Conservation (phyloP, 805 yeast genomes). For the Maudiozyma saulgeensis region DNA sequence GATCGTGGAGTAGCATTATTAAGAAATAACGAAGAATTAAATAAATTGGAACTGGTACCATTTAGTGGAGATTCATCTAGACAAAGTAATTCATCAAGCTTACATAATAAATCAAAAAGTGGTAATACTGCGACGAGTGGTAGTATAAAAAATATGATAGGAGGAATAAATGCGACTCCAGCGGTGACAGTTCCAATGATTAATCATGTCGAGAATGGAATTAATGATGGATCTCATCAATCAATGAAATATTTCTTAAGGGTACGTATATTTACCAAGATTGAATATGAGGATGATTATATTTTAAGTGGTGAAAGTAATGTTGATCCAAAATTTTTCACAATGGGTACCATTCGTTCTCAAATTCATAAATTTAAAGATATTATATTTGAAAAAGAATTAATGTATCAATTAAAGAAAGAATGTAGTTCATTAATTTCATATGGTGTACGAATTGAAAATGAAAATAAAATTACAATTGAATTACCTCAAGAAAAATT, state of each 20-base stretch:
- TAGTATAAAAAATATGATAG: background rate
- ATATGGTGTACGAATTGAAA: slow-evolving; percentile 56
- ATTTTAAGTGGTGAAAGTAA: slow-evolving; percentile 50
- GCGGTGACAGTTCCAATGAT: background rate
- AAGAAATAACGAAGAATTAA: slow-evolving; percentile 34
- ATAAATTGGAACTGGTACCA: slow-evolving; percentile 36
- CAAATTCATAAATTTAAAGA: slow-evolving; percentile 62
- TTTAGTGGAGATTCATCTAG: slow-evolving; percentile 11
- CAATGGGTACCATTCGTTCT: slow-evolving; percentile 33
- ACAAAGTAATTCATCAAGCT: slow-evolving; percentile 4
- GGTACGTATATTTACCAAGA: slow-evolving; percentile 48
- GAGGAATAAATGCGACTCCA: background rate
- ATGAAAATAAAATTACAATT: slow-evolving; percentile 52
- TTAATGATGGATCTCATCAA: background rate
- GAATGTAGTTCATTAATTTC: slow-evolving; percentile 67
- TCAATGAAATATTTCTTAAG: slow-evolving; percentile 34
- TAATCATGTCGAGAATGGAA: slow-evolving; percentile 10
- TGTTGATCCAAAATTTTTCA: slow-evolving; percentile 10
- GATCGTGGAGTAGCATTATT: slow-evolving; percentile 73
- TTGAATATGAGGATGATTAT: slow-evolving; percentile 42
- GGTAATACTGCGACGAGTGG: slow-evolving; percentile 9
- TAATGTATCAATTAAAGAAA: slow-evolving; percentile 64
- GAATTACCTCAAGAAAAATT: slow-evolving; percentile 57
- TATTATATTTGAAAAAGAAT: slow-evolving; percentile 78
- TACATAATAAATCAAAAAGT: slow-evolving; percentile 11